Conservation (phyloP, 306 rosid genomes). For the Cucurbita moschata region DNA sequence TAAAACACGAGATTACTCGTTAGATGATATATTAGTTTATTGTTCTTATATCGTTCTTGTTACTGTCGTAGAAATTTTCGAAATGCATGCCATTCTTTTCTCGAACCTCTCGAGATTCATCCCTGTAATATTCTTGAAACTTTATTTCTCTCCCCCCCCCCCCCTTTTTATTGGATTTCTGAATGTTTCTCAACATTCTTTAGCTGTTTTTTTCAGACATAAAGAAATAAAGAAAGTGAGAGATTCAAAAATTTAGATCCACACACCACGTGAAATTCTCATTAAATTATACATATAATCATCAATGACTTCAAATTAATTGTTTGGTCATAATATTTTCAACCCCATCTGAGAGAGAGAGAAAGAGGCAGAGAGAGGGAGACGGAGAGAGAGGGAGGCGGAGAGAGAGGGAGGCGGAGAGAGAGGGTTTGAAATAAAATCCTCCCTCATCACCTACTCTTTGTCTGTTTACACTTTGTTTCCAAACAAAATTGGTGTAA, state of each 20-base stretch:
- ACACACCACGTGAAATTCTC: constrained; percentile 28
- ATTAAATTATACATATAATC: not conserved
- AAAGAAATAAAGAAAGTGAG: not conserved
- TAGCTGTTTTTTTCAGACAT: constrained; percentile 17
- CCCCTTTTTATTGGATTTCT: constrained; percentile 31
- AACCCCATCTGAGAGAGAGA: constrained; percentile 16
- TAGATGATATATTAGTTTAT: not conserved
- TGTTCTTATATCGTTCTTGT: no score
- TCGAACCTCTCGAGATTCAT: constrained; percentile 56
- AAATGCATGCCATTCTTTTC: constrained; percentile 11
- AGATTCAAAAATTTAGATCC: not conserved
- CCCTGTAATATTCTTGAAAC: constrained; percentile 9
- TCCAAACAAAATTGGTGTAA: constrained; percentile 30
- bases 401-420: not conserved
- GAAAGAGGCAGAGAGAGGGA: no score
- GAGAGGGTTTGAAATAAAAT: constrained; percentile 11
- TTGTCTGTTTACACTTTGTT: constrained; percentile 63
- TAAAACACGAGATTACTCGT: no score
- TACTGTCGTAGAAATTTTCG: no score
- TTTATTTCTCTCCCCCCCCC: not conserved
- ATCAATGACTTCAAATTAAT: not conserved
- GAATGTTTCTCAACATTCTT: constrained; percentile 25
- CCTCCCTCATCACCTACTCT: constrained; percentile 51
- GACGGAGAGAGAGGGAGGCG: not conserved
- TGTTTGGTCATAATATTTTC: constrained; percentile 15